Evolutionary conservation across 169 alveolate species (phyloP).

Genomic region (Perkinsus olseni): DNA sequence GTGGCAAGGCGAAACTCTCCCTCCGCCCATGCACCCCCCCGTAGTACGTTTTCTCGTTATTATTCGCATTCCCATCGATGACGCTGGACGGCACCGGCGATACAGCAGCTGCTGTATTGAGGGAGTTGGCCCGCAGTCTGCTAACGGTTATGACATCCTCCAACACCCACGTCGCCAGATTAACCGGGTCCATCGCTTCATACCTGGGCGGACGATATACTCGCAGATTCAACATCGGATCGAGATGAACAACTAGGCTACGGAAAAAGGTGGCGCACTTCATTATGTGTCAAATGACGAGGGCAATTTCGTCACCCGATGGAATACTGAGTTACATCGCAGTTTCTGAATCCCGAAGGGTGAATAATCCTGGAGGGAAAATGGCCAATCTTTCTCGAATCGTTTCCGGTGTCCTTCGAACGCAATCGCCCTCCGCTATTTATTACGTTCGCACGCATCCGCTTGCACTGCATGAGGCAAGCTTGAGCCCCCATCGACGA

Average conservation of each 20-base stretch:
- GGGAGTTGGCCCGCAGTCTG: background rate
- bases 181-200: background rate
- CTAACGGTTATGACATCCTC: background rate
- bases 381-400: too few relatives aligned
- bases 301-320: too few relatives aligned
- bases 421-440: background rate
- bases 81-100: background rate
- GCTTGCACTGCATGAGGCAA: background rate
- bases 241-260: too few relatives aligned
- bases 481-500: background rate
- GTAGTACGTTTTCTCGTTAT: background rate
- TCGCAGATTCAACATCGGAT: too few relatives aligned
- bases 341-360: too few relatives aligned
- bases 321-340: too few relatives aligned
- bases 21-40: too few relatives aligned
- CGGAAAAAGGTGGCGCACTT: too few relatives aligned
- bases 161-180: background rate
- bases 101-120: background rate
- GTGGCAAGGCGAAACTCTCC: too few relatives aligned
- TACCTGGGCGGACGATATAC: background rate
- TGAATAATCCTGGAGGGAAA: too few relatives aligned
- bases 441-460: background rate
- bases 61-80: background rate
- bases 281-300: too few relatives aligned
- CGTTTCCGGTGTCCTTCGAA: too few relatives aligned